phyloP scores from a whole-genome alignment of 257 asterid genomes.

The Lycium ferocissimum region DNA sequence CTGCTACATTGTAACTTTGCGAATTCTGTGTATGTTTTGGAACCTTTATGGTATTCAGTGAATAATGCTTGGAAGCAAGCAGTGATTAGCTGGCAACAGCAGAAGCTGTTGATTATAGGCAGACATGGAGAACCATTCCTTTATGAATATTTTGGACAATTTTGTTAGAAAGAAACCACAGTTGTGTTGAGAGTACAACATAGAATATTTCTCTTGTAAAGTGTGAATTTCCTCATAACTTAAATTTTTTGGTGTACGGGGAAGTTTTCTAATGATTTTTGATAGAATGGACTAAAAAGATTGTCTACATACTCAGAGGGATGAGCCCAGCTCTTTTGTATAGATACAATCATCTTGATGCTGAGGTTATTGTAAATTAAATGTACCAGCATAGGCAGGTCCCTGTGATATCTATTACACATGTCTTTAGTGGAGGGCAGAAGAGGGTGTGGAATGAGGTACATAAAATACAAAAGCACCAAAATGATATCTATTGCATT shows the following conservation, averaged over 20 bases:
- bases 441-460: background rate
- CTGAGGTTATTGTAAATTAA: background rate
- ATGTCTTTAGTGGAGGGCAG: background rate
- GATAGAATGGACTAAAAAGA: background rate
- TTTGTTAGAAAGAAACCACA: too few relatives aligned
- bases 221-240: background rate
- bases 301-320: background rate
- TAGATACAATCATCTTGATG: background rate
- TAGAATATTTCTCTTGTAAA: background rate
- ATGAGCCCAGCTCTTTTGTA: too few relatives aligned
- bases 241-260: background rate
- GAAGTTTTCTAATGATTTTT: background rate
- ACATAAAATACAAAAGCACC: background rate
- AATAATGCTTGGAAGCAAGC: too few relatives aligned
- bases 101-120: too few relatives aligned
- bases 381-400: background rate
- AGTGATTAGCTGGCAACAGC: too few relatives aligned
- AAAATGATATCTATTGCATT: background rate
- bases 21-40: too few relatives aligned
- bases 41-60: too few relatives aligned
- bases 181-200: too few relatives aligned
- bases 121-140: too few relatives aligned
- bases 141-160: too few relatives aligned
- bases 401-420: slow-evolving; percentile 2
- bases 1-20: too few relatives aligned